Evolutionary conservation across 495 filamentous ascomycete species (phyloP), one percentile per base, ranked within the genome.

Genomic region (Penicillium parvum): DNA sequence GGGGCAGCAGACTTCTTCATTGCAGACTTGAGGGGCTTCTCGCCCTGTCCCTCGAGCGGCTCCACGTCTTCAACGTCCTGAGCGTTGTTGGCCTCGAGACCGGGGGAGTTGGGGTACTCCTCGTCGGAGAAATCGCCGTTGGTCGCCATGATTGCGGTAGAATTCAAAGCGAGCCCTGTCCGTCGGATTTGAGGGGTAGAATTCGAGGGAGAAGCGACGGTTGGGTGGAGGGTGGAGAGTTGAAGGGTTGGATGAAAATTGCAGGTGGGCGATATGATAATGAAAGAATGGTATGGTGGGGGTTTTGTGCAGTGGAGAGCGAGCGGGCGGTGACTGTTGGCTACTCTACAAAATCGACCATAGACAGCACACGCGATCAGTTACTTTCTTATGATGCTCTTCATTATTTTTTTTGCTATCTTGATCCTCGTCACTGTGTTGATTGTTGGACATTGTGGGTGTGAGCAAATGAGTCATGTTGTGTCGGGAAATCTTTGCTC

Each of bases 111-210:
- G 32, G 78, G 76, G 40, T 72, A 74, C 30, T 73, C 75, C 47
- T 81, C 77, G 36, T 82, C 78, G 37, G 75, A 76, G 60, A 78
- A 71, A 57, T 81, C 78, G 58, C 78, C 79, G 65, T 81, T 81
- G 47, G 77, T 69, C 54, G 77, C 76, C 79, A 83, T 83, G 66
- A 57, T 80, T n/a, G n/a, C n/a, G 71, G 64, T 54, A 50, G 45
- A 47, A 43, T 44, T 55, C 51, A 32, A 8, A 22, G 38, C 18
- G 18, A 28, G 18, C 20, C 40, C 26, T 32, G 29, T 29, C 29
- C 40, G 28, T 42, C 40, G 21, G 15, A 41, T 7, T 35, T 27
- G 29, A 35, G 33, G 29, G 29, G 21, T 12, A 21, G 3, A 14
- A 32, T 22, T 14, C 12, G 37, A 41, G 36, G 41, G 42, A 47